Evolutionary conservation across 257 asterid species (phyloP).

Genomic region (Forsythia suspensa): DNA sequence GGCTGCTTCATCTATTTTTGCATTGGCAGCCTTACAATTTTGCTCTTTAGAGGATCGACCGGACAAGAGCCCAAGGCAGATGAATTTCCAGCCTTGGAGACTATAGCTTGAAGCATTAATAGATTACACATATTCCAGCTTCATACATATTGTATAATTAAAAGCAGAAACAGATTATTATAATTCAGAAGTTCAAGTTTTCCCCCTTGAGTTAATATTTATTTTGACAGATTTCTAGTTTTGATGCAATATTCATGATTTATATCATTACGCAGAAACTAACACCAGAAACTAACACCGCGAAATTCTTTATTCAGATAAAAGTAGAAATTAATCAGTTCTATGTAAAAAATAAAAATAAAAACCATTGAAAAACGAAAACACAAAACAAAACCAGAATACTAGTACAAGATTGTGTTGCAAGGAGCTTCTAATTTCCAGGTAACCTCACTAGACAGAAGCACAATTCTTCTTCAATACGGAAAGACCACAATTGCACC

Average conservation of each 20-base stretch:
- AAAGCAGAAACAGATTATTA: not conserved
- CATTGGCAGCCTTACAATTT: slow-evolving; percentile 68
- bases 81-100: slow-evolving; percentile 27
- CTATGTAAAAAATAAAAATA: no score
- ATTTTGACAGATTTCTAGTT: no score
- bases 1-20: slow-evolving; percentile 81
- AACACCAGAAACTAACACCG: no score
- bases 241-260: not conserved
- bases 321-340: not conserved
- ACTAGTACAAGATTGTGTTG: not conserved
- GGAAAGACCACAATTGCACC: not conserved
- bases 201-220: not conserved
- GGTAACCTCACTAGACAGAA: not conserved
- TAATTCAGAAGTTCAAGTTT: no score
- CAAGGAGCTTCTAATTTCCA: not conserved
- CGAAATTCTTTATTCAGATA: not conserved
- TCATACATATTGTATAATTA: not conserved
- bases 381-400: not conserved
- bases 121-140: not conserved
- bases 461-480: not conserved
- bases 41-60: slow-evolving; percentile 70
- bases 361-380: no score
- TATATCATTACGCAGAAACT: not conserved
- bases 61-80: slow-evolving; percentile 22
- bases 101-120: not conserved